Evolutionary conservation across 176 grass and related monocot species (phyloP), one percentile per base, ranked within the genome.

Genomic region (Microstegium vimineum): DNA sequence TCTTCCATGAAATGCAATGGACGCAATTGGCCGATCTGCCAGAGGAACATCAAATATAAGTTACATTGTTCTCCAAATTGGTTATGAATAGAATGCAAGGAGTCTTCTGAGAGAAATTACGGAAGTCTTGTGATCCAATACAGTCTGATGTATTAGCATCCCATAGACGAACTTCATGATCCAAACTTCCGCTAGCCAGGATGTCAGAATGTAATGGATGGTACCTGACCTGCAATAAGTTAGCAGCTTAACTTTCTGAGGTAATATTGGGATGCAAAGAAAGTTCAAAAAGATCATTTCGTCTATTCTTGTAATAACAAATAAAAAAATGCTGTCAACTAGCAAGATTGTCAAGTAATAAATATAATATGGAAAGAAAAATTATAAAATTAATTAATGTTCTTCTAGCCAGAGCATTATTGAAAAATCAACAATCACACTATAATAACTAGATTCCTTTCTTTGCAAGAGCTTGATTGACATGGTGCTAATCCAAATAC

Each of bases 141-240:
- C 89, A 95, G 65, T 89, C 91, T 65, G 91, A 78, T 20, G 97
- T 92, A 69, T 90, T 86, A 35, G 97, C 93, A 89, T 99, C 93
- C 97, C 97, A 99, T 5, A 99, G 77, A 75, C 97, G 93, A 86
- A 99, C 93, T 93, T 99, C 93, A 74, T 94, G 75, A 89, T 99
- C 97, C 89, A 99, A 96, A 81, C 97, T 99, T 67, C 97, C 97
- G 61, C 97, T 99, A 23, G 93, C 97, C 86, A 99, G 89, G 87
- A 99, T 94, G 79, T 96, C 97, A 32, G 97, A n/a, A 86, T 83
- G 80, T 52, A 99, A 85, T 27, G 97, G 97, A 85, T 99, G 97
- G 85, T 89, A 99, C 78, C 97, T 93, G 88, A 96, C 91, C 93
- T 99, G 91, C 33, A 89, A 54, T 69, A 69, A 31, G 78, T 73